phyloP scores from a whole-genome alignment of 2,329 filamentous ascomycete genomes.

The Xylariaceae sp. region DNA sequence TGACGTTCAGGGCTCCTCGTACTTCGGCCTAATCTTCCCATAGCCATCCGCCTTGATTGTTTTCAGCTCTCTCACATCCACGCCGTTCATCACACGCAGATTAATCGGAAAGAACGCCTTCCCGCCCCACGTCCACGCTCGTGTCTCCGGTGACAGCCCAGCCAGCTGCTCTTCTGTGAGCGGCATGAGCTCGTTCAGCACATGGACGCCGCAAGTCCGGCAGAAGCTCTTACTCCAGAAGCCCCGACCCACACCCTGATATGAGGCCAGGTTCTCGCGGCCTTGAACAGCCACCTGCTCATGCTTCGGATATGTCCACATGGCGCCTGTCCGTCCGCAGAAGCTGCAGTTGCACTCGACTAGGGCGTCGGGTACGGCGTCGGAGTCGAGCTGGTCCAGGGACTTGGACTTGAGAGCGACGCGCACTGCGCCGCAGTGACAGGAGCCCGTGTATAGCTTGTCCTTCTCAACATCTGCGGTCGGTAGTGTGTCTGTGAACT shows the following conservation, averaged over 20 bases:
- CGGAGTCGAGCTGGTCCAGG: slow-evolving; percentile 33
- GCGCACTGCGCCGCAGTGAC: slow-evolving; percentile 48
- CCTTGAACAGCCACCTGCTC: slow-evolving; percentile 38
- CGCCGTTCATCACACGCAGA: slow-evolving; percentile 17
- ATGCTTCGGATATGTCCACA: slow-evolving; percentile 40
- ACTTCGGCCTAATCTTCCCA: slow-evolving; percentile 18
- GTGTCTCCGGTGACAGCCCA: slow-evolving; percentile 24
- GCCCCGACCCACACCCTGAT: slow-evolving; percentile 16
- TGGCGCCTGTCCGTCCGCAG: slow-evolving; percentile 39
- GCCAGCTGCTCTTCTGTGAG: slow-evolving; percentile 33
- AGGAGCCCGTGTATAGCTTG: slow-evolving; percentile 44
- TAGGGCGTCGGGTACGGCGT: slow-evolving; percentile 14
- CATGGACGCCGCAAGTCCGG: background rate
- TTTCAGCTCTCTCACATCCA: slow-evolving; percentile 9
- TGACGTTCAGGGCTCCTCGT: slow-evolving; percentile 15
- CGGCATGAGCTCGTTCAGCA: slow-evolving; percentile 24
- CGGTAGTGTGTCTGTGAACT: slow-evolving; percentile 39
- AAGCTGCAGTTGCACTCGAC: slow-evolving; percentile 50
- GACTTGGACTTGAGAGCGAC: slow-evolving; percentile 39
- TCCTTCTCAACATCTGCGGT: slow-evolving; percentile 31
- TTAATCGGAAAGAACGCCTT: slow-evolving; percentile 23
- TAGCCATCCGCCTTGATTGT: slow-evolving; percentile 12
- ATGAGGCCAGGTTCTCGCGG: slow-evolving; percentile 34
- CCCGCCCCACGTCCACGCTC: slow-evolving; percentile 9
- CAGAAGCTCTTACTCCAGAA: background rate